Evolutionary conservation across 805 yeast species (phyloP), one percentile per base, ranked within the genome.

Genomic region (Saccharomycopsis vini): DNA sequence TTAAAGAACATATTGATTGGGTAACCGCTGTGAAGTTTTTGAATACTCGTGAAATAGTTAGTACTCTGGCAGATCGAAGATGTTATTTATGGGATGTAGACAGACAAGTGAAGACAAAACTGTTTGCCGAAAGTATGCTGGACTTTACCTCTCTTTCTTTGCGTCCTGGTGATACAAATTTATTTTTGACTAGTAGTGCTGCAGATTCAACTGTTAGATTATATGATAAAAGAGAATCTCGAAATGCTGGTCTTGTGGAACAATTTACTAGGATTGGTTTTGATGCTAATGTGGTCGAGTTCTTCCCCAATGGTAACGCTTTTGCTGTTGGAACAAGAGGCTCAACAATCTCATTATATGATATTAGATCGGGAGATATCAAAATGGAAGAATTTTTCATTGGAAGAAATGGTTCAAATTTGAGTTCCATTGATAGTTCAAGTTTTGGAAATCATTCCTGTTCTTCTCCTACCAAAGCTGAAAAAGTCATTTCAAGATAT

Each of bases 1-100:
- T 84, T 57, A 80, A 82, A 56, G 92, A 92, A 1, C 96, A 89
- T 61, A 70, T 76, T 5, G 90, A 92, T 37, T 89, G 87, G 57
- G 74, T 89, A 4, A 77, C 90, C 0, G 86, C 79, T 51, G 69
- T 84, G 49, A 79, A 75, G 38, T 89, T 87, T 56, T 45, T 81
- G n/a, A 66, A 67, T 43, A 73, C 80, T 48, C 61, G 69, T 4
- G 67, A 66, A 23, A 58, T 86, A 0, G 55, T 87, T 15, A 83
- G 95, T 0, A 72, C 43, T 2, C 36, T 43, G 1, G 35, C 28
- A 7, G 97, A 88, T 59, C 74, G 79, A 79, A 76, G 90, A 1
- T 73, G 86, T 54, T 71, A 73, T 1, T 58, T 79, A 42, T 89
- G 96, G 96, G 95, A 89, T 59, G 68, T 86, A 20, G 66, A 70